Percentiles rank a stretch among this genome's conserved stretches.
phyloP scores from a whole-genome alignment of 495 filamentous ascomycete species.

The Penicillium paradoxum region DNA sequence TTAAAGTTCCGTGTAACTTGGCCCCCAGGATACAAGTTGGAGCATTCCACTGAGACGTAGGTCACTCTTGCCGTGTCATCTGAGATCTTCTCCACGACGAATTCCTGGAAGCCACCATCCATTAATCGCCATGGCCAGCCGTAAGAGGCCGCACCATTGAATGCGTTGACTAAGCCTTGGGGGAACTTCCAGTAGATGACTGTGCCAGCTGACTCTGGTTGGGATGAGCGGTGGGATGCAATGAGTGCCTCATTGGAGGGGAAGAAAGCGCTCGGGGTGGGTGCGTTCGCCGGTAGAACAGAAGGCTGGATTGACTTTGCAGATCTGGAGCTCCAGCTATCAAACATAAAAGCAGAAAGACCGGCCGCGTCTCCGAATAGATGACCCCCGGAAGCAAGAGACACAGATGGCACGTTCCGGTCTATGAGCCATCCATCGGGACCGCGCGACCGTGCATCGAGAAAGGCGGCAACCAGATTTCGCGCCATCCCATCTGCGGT shows the following conservation, averaged over 20 bases:
- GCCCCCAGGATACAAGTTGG: conserved; percentile 5
- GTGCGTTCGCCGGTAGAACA: neutral
- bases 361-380: conserved; percentile 1
- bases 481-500: neutral
- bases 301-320: neutral
- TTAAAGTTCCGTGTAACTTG: conserved; percentile 1
- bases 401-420: neutral
- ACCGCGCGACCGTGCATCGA: conserved; percentile 1
- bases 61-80: conserved; percentile 11
- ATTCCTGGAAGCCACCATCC: conserved; percentile 17
- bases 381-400: neutral
- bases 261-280: neutral
- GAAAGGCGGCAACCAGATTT: conserved; percentile 6
- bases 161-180: neutral
- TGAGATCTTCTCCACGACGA: conserved; percentile 10
- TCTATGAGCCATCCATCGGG: conserved; percentile 6
- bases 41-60: conserved; percentile 10
- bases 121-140: conserved; percentile 15
- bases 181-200: conserved; percentile 11
- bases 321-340: neutral
- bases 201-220: neutral
- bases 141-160: conserved; percentile 6
- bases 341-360: conserved; percentile 9
- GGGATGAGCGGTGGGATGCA: neutral
- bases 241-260: neutral